A percentile compares a stretch with the other conserved stretches of the same genome.
Conservation (phyloP, 192 early-diverging fungal genomes). For the Rhizophlyctis rosea region DNA sequence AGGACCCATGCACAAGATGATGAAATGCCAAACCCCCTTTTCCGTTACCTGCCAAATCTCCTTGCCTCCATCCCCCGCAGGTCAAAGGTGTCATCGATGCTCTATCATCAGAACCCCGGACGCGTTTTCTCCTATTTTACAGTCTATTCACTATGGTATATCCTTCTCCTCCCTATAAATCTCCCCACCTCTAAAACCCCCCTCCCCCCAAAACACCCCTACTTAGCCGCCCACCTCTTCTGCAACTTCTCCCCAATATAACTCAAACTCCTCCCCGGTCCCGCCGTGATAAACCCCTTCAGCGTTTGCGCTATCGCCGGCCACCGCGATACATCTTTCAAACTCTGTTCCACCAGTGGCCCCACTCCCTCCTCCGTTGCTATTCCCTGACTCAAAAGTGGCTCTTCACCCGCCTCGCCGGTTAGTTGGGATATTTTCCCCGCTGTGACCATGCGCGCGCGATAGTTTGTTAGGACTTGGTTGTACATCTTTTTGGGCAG, state of each 20-base stretch:
- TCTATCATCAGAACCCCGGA: no score
- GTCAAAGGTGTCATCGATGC: no score
- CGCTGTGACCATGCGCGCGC: slow-evolving; percentile 31
- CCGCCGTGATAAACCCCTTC: slow-evolving; percentile 92
- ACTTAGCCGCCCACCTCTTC: slow-evolving; percentile 20
- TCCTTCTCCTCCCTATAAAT: no score
- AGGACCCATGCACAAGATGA: no score
- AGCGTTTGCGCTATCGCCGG: slow-evolving; percentile 86
- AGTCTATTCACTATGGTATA: no score
- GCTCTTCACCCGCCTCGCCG: slow-evolving; percentile 30
- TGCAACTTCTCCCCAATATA: slow-evolving; percentile 43
- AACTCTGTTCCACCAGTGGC: slow-evolving; percentile 42
- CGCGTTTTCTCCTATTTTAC: no score
- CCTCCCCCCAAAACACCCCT: no score
- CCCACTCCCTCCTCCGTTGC: slow-evolving; percentile 35
- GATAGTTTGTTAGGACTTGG: slow-evolving; percentile 26
- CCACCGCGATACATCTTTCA: slow-evolving; percentile 63
- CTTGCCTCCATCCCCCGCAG: no score
- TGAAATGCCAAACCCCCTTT: no score
- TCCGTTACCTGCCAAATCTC: no score
- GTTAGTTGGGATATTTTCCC: slow-evolving; percentile 36
- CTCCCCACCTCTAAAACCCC: no score
- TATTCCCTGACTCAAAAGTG: slow-evolving; percentile 40
- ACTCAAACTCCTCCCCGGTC: slow-evolving; percentile 36
- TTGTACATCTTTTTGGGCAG: slow-evolving; percentile 76